Base-by-base conservation (phyloP, 164 flowering plant species). In the Macadamia tetraphylla region DNA sequence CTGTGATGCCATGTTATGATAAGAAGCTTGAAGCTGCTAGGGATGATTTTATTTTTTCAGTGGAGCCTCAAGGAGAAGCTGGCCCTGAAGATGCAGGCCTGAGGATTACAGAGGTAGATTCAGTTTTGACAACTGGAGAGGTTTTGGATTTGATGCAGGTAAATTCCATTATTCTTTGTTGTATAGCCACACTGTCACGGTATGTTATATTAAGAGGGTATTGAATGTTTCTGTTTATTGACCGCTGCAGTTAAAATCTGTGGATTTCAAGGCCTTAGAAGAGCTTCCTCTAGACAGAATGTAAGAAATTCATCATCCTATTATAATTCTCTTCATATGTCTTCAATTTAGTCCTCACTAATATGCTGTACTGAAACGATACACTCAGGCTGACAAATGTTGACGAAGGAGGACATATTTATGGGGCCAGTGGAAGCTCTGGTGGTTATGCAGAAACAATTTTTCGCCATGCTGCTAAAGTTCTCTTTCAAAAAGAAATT, bases 1-100 rank as follows among this genome's bases (percentile, higher is more conserved):
- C 90, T 18, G 88, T 95, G 68, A 95, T 95, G 98, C 98, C 98
- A 7, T 95, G 99, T 78, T 95, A 95, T 86, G 99, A 95, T 79
- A 95, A 92, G 76, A 95, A 95, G 81, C 97, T 95, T 65, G 99
- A 95, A 76, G 99, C 99, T 82, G 78, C 88, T 3, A 81, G 98
- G 74, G 99, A 95, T 74, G 99, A 95, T 76, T 95, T 95, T 79
- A 75, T 80, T 44, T 88, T 90, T 74, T 71, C 85, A 58, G 65
- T 77, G 58, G 87, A 84, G 61, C 65, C 81, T 70, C 69, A 69
- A 62, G 83, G 70, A 72, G 86, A 78, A 65, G 42, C 60, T 14
- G 67, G 17, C 32, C 53, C 70, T 44, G 77, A 71, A 7, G 63
- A 67, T 60, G 71, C 65, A 59, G 80, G 64, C 66, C 67, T 43